A percentile compares a stretch with the other conserved stretches of the same genome.
Evolutionary conservation across 2,329 filamentous ascomycete genomes (phyloP).

Genomic region (Aspergillus novoparasiticus): DNA sequence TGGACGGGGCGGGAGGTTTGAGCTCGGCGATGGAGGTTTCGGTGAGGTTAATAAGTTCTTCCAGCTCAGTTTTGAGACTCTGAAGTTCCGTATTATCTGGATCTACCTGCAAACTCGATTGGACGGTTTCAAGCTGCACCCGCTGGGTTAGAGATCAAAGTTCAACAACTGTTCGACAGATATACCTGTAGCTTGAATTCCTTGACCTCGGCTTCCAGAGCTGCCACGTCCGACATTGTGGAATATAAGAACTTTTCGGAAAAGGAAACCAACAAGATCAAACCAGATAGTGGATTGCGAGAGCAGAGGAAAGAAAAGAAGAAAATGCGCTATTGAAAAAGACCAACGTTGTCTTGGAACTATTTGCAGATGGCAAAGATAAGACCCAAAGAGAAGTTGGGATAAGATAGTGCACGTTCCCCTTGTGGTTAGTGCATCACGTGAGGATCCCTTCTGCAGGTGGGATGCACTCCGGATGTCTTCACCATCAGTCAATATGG

Average conservation of each 20-base stretch:
- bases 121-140: constrained; percentile 74
- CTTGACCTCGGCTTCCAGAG: constrained; percentile 55
- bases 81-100: constrained; percentile 78
- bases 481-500: not conserved
- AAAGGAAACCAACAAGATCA: not conserved
- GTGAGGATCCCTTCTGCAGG: not conserved
- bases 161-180: not conserved
- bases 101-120: constrained; percentile 75
- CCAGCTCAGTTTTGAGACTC: constrained; percentile 76
- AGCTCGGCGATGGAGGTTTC: constrained; percentile 81
- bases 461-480: not conserved
- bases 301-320: not conserved
- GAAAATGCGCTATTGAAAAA: not conserved
- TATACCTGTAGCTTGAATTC: constrained; percentile 62
- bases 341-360: not conserved
- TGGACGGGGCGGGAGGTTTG: constrained; percentile 60
- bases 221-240: constrained; percentile 46
- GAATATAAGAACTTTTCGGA: constrained; percentile 8
- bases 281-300: not conserved
- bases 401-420: constrained; percentile 4
- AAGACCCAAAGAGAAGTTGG: not conserved
- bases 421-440: not conserved
- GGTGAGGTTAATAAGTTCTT: constrained; percentile 77
- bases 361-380: constrained; percentile 1
- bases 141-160: constrained; percentile 14